Evolutionary conservation across 176 grass and related monocot species (phyloP), one percentile per base, ranked within the genome.

Genomic region (Rhipidocladum racemiflorum): DNA sequence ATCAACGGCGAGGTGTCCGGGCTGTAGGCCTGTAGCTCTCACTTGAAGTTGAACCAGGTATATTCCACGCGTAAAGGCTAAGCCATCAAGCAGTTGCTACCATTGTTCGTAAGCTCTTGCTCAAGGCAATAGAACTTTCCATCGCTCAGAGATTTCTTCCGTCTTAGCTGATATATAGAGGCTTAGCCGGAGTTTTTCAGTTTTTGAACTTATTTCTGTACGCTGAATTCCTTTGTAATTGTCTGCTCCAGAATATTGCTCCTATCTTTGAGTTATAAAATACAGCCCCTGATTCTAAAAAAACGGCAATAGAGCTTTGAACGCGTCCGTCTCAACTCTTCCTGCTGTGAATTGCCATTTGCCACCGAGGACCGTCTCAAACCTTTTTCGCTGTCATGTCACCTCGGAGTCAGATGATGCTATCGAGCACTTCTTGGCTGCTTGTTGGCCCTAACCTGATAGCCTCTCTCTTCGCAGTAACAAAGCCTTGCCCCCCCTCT

Each of bases 401-500:
- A n/a, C 20, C 0, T 8, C 15, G 50, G 50, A 21, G 7, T 45
- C 21, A 49, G 16, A 39, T 39, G 53, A 4, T 29, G 45, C 1
- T 30, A 30, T 30, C 30, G 1, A 30, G 30, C 30, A 30, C 1
- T 30, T 1, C 30, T 30, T 30, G 30, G 30, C 51, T 6, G 1
- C 17, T 4, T 20, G 21, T 4, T 20, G 21, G 73, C 78, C 57
- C n/a, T 24, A 45, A 39, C n/a, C n/a, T n/a, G n/a, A n/a, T n/a
- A n/a, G n/a, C n/a, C n/a, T n/a, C n/a, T 57, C 67, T 16, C 63
- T 48, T 9, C 65, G 20, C 35, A 49, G 40, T 16, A 78, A 76
- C 83, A 82, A 82, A 44, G 30, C 65, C 72, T 75, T 43, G 36
- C 59, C 5, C 74, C 74, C 83, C 73, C 42, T 63, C 72, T 21